A percentile compares a stretch with the other conserved stretches of the same genome.
phyloP scores from a whole-genome alignment of 2,329 filamentous ascomycete species.

The Colletotrichum somersetense region DNA sequence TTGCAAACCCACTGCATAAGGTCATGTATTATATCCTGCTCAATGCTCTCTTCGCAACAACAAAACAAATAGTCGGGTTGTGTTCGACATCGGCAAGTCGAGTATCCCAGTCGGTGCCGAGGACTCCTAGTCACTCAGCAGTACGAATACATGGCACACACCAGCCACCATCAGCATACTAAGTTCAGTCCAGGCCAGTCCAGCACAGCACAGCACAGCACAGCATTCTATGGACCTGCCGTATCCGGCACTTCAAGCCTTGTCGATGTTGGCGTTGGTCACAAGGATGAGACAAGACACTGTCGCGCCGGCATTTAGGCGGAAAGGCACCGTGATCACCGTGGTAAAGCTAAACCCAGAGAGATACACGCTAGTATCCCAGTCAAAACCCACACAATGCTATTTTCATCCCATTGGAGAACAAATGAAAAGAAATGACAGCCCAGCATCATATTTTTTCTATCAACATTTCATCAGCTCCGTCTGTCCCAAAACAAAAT shows the following conservation, averaged over 20 bases:
- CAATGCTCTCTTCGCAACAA: not conserved
- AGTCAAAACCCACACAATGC: too few species aligned
- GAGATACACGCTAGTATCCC: not conserved
- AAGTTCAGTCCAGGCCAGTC: not conserved
- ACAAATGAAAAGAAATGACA: not conserved
- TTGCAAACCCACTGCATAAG: not conserved
- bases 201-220: not conserved
- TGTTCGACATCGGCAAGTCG: not conserved
- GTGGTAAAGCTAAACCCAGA: not conserved
- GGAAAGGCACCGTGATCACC: not conserved
- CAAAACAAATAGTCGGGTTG: not conserved
- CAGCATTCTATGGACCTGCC: not conserved
- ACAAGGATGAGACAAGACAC: not conserved
- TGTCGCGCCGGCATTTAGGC: constrained; percentile 1
- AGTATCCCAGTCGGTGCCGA: not conserved
- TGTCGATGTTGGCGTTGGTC: not conserved
- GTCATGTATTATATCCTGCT: not conserved
- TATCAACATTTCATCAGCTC: too few species aligned
- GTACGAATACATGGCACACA: not conserved
- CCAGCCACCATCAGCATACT: constrained; percentile 3
- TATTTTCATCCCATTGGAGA: not conserved
- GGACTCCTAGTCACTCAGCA: constrained; percentile 12
- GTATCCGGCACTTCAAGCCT: not conserved
- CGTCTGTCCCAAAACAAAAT: too few species aligned
- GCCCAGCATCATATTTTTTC: too few species aligned